A percentile compares a stretch with the other conserved stretches of the same genome.
phyloP scores from a whole-genome alignment of 2,329 filamentous ascomycete genomes.

The Aschersonia sp. region DNA sequence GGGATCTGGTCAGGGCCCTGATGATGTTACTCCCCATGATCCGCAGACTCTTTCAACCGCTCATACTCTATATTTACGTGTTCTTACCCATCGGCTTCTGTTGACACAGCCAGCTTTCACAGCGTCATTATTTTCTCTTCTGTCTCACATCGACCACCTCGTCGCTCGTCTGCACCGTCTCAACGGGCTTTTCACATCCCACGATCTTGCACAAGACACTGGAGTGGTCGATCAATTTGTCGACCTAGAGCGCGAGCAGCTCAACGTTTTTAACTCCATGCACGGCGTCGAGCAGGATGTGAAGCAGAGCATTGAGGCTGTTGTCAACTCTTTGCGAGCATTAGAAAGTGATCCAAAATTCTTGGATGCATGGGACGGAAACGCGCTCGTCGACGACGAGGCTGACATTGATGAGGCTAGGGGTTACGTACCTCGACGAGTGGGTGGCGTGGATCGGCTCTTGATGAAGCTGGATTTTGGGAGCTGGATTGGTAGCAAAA shows the following conservation, averaged over 20 bases:
- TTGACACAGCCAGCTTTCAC: constrained; percentile 52
- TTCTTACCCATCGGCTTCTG: constrained; percentile 51
- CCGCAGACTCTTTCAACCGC: constrained; percentile 73
- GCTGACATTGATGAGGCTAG: constrained; percentile 17
- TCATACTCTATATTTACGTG: constrained; percentile 61
- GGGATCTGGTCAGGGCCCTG: no score
- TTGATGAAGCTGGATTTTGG: constrained; percentile 82
- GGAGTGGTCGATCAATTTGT: constrained; percentile 66
- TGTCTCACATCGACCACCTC: constrained; percentile 68
- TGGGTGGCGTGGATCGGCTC: constrained; percentile 69
- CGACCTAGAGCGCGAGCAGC: constrained; percentile 59
- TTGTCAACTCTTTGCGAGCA: constrained; percentile 40
- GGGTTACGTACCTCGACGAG: constrained; percentile 53
- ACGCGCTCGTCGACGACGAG: constrained; percentile 20
- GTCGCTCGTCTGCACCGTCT: constrained; percentile 64
- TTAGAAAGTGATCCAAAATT: constrained; percentile 31
- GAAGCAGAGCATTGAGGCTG: constrained; percentile 50
- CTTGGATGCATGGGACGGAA: constrained; percentile 27
- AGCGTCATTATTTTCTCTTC: constrained; percentile 47
- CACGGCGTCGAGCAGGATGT: constrained; percentile 48
- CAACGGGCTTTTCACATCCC: constrained; percentile 59
- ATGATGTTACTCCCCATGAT: constrained; percentile 37
- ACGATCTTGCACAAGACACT: constrained; percentile 71
- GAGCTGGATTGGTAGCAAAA: constrained; percentile 32
- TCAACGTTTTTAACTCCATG: constrained; percentile 50